Base-by-base conservation (phyloP, 371 early-diverging fungal genomes). In the Rhizopus microsporus region DNA sequence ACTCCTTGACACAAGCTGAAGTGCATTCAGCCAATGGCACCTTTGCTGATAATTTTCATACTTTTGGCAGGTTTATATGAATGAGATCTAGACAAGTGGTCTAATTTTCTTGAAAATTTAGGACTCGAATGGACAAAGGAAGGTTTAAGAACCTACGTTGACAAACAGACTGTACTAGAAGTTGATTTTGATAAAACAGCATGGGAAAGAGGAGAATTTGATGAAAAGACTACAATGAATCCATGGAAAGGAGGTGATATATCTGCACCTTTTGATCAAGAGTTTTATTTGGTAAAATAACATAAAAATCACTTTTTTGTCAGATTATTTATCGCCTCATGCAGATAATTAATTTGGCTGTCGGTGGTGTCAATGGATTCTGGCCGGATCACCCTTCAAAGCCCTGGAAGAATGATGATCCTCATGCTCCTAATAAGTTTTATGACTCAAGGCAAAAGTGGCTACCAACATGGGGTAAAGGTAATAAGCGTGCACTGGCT, bases 311-410 rank as follows among this genome's bases (percentile, higher is more conserved):
- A 32, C 31, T 3, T 12, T 42, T 10, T 42, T 23, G 23, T 23
- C 23, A 15, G 1, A 50, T 37, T 44, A 51, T 32, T 35, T 23
- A 29, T 35, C 32, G 34, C 0, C 8, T 34, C 7, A 30, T 17
- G 0, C 50, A 78, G 71, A 77, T 87, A 31, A 56, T 90, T 52
- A 88, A 90, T 57, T 77, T 90, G 2, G 88, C 90, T 6, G 88
- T 88, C 2, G 88, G 87, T 15, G 88, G 88, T 7, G 77, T 80
- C 3, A 79, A 77, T 48, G 85, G 78, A 1, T 88, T 75, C 57
- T 90, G 84, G 70, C 84, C 85, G 29, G 87, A 88, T 51, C 67
- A 53, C 33, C 61, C 62, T 2, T 53, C 38, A 29, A 83, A 83
- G 43, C 87, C 87, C n/a, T 87, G 87, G 87, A 62, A 48, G 10